Evolutionary conservation across 1,284 basidiomycete genomes (phyloP).

Genomic region (Trichosporon sp.): DNA sequence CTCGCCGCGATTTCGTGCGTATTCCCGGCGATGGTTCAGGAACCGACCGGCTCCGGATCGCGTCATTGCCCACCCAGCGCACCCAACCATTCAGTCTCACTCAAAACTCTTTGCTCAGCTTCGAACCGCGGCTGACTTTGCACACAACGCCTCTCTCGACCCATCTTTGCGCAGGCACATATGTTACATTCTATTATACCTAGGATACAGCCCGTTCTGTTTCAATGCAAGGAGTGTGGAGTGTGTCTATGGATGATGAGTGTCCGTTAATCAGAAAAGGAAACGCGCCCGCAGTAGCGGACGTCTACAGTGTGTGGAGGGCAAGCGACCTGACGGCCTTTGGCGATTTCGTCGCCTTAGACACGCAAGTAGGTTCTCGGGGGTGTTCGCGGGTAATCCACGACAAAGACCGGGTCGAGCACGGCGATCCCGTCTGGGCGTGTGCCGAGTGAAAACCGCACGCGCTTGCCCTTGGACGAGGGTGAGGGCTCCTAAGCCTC

Average conservation of each 20-base stretch:
- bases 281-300: too few species aligned
- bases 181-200: slow-evolving; percentile 19
- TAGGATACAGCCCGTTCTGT: slow-evolving; percentile 15
- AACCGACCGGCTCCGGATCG: not conserved
- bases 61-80: not conserved
- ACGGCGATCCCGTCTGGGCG: not conserved
- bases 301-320: too few species aligned
- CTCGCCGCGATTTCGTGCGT: not conserved
- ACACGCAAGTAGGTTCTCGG: not conserved
- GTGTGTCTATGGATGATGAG: slow-evolving; percentile 11
- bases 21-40: not conserved
- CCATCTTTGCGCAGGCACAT: not conserved
- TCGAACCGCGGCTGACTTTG: too few species aligned
- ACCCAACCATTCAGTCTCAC: not conserved
- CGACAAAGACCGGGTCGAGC: not conserved
- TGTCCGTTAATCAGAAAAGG: slow-evolving; percentile 10
- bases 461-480: not conserved
- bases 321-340: too few species aligned
- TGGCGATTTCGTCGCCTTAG: not conserved
- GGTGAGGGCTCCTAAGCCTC: slow-evolving; percentile 11
- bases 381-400: not conserved
- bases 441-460: not conserved
- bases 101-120: not conserved
- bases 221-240: slow-evolving; percentile 16
- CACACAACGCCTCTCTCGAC: too few species aligned